Evolutionary conservation across 1,284 basidiomycete genomes (phyloP), one percentile per base, ranked within the genome.

Genomic region (Inonotus hispidus): DNA sequence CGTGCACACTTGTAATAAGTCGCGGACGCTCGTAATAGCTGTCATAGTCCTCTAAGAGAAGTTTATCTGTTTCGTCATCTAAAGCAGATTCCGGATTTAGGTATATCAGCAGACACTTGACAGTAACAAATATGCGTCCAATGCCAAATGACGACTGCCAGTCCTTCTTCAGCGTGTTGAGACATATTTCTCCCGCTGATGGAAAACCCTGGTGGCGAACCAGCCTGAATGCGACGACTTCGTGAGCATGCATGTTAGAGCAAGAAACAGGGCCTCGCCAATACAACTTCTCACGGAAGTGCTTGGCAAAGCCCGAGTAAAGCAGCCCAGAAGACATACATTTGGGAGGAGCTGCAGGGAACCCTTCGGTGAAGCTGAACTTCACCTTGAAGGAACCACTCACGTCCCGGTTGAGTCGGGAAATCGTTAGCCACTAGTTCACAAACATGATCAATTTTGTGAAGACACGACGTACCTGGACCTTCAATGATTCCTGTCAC

Each of bases 111-210:
- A 98, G 83, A 70, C 95, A 97, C 72, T 95, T 95, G 68, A 97
- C 88, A 39, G 92, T 94, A 70, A 93, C 87, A 8, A 97, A 80
- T 61, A 97, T 96, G 71, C 95, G 91, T 3, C 79, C 85, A 39
- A 98, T 92, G 27, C 94, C 95, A 67, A 93, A 95, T n/a, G 86
- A 83, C 19, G 90, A 83, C 72, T 93, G 88, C 95, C 95, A 98
- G 69, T 95, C 93, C 74, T 97, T 98, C 79, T 98, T 98, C 29
- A 98, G 78, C 3, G 94, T 98, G 75, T 95, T 95, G 11, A 98
- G 95, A 74, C 95, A 98, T 67, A 98, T 98, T 74, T 97, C 95
- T 37, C 95, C 95, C 0, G 82, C 72, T 29, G 84, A 81, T 98
- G 95, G 75, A 98, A 98, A 64, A 98, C 95, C 77, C 95, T 94